phyloP scores from a whole-genome alignment of 179 eudicot species.

The Beta lomatogona region DNA sequence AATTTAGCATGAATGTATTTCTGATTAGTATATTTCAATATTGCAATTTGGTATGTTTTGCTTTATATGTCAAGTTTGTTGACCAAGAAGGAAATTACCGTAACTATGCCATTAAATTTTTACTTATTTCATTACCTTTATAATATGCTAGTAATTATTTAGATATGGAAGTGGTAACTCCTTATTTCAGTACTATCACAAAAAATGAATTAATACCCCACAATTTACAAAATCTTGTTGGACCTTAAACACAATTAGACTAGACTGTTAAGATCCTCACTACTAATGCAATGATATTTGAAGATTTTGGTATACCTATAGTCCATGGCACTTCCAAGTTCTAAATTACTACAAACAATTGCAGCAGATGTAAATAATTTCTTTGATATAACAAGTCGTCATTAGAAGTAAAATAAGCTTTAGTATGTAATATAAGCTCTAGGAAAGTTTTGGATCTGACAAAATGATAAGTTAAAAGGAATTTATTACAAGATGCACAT shows the following conservation, averaged over 20 bases:
- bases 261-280: background rate
- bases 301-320: background rate
- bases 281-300: background rate
- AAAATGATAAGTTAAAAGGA: background rate
- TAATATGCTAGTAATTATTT: background rate
- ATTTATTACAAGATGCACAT: background rate
- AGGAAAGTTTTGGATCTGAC: too few species aligned
- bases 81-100: conserved; percentile 27
- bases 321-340: background rate
- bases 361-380: background rate
- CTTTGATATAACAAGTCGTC: background rate
- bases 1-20: conserved; percentile 15
- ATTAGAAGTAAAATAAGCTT: background rate
- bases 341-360: background rate
- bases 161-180: background rate
- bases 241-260: background rate
- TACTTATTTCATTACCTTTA: background rate
- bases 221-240: background rate
- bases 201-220: background rate
- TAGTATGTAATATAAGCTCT: background rate
- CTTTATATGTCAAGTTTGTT: conserved; percentile 33
- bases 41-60: conserved; percentile 23
- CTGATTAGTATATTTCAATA: conserved; percentile 18
- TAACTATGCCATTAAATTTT: conserved; percentile 26
- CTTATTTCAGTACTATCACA: background rate